Percentiles rank a stretch among this genome's conserved stretches.
Conservation (phyloP, 1,284 basidiomycete genomes). For the Apiotrichum veenhuisii region DNA sequence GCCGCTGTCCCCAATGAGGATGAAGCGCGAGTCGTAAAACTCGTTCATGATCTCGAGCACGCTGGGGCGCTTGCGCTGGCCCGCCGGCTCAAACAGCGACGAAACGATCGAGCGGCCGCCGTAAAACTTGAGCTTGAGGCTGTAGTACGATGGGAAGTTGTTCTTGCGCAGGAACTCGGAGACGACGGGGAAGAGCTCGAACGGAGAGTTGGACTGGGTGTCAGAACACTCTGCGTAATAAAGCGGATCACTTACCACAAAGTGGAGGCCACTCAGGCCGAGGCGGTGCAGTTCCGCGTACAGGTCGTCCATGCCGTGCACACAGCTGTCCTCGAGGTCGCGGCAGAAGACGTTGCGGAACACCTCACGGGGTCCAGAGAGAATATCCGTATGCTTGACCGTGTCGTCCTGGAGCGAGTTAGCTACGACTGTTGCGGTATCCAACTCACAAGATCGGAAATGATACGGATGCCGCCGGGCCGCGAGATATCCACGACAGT, state of each 20-base stretch:
- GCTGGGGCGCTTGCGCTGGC: conserved; percentile 69
- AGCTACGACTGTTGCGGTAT: background rate
- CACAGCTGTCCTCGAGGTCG: conserved; percentile 65
- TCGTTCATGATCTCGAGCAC: conserved; percentile 68
- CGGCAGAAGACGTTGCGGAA: conserved; percentile 59
- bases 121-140: conserved; percentile 70
- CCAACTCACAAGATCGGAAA: conserved; percentile 68
- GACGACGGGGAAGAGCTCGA: conserved; percentile 75
- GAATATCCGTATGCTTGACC: conserved; percentile 72
- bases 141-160: conserved; percentile 52
- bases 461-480: conserved; percentile 59
- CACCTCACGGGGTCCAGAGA: conserved; percentile 66
- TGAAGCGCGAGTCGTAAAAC: conserved; percentile 69
- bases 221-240: conserved; percentile 5
- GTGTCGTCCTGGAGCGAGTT: conserved; percentile 71
- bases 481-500: conserved; percentile 24
- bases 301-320: conserved; percentile 82
- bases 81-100: conserved; percentile 67
- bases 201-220: conserved; percentile 81
- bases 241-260: conserved; percentile 61
- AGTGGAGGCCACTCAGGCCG: conserved; percentile 72
- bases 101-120: conserved; percentile 74
- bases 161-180: conserved; percentile 71
- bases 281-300: conserved; percentile 63
- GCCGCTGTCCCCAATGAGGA: conserved; percentile 81